Base-by-base conservation (phyloP, 2,329 filamentous ascomycete genomes). In the Verticillium longisporum region DNA sequence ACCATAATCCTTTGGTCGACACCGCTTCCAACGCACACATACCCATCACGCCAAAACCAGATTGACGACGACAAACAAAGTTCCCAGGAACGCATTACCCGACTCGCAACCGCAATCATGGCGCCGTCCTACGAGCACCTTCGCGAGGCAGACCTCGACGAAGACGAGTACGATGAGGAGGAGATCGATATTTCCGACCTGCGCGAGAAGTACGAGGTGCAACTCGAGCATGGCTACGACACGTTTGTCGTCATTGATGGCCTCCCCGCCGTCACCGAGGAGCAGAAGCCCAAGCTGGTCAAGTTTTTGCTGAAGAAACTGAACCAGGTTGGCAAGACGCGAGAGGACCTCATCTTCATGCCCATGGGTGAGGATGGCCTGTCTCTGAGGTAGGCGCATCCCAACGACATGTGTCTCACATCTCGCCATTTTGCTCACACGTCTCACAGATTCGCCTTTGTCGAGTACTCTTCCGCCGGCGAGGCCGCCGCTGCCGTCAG, bases 301-400 rank as follows among this genome's bases (percentile, higher is more conserved):
- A 98, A 98, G 79, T 98, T 98, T 78, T 81, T 99, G 78, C 80
- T 96, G 76, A 92, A 93, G 80, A 97, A 96, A 82, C 82, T 99
- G 70, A 93, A 89, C 78, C 82, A 87, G 63, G 91, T 93, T 65
- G 95, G 94, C 67, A 90, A 84, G 77, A 90, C 91, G 67, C 87
- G 86, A 70, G 93, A 97, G 74, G 92, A 97, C 71, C 86, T 88
- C 65, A 86, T 99, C 69, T 90, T 89, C 77, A 99, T 99, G 95
- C 95, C 95, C 63, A 83, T 98, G 76, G 91, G 89, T 70, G 91
- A 96, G 33, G 83, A 92, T 73, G 90, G 90, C 70, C 89, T 89
- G 80, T 95, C 93, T 58, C 83, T 96, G 79, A 89, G 89, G 92
- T 96, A 83, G 68, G 85, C 21, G 32, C 50, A n/a, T 14, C 21